A percentile compares a stretch with the other conserved stretches of the same genome.
Conservation (phyloP, 345 rosid species). For the Microthlaspi erraticum region DNA sequence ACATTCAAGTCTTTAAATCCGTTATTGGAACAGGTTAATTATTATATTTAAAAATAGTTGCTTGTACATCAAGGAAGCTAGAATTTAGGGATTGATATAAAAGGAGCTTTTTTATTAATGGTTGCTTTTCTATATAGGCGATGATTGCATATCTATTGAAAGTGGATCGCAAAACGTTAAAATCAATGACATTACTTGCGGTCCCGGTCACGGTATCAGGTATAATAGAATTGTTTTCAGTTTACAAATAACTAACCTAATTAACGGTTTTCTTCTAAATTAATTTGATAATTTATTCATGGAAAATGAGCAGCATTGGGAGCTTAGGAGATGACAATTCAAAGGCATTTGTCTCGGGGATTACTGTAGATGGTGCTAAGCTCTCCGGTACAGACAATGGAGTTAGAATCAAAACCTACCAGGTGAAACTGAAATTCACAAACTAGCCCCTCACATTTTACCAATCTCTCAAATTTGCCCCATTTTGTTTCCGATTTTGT, state of each 20-base stretch:
- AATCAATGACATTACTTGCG: constrained; percentile 44
- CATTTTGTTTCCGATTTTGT: not conserved
- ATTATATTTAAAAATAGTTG: constrained; percentile 49
- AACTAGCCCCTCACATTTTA: not conserved
- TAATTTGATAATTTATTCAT: not conserved
- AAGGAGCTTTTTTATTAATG: not conserved
- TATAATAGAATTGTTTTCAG: not conserved
- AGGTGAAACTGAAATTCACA: constrained; percentile 49
- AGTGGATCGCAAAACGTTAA: constrained; percentile 44
- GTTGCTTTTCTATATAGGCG: constrained; percentile 51
- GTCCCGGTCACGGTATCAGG: constrained; percentile 49
- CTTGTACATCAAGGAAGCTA: constrained; percentile 57
- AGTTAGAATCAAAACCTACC: constrained; percentile 91
- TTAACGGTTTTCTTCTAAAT: not conserved
- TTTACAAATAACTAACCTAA: not conserved
- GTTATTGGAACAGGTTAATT: constrained; percentile 66
- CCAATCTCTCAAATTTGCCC: not conserved
- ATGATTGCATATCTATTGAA: constrained; percentile 80
- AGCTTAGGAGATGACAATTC: constrained; percentile 68
- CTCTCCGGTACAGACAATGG: constrained; percentile 75
- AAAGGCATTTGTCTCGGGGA: constrained; percentile 67
- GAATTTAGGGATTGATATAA: not conserved
- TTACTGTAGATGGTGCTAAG: constrained; percentile 68
- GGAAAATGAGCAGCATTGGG: constrained; percentile 63
- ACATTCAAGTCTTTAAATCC: constrained; percentile 60